Evolutionary conservation across 768 basidiomycete genomes (phyloP), one percentile per base, ranked within the genome.

Genomic region (Boletus sensibilis): DNA sequence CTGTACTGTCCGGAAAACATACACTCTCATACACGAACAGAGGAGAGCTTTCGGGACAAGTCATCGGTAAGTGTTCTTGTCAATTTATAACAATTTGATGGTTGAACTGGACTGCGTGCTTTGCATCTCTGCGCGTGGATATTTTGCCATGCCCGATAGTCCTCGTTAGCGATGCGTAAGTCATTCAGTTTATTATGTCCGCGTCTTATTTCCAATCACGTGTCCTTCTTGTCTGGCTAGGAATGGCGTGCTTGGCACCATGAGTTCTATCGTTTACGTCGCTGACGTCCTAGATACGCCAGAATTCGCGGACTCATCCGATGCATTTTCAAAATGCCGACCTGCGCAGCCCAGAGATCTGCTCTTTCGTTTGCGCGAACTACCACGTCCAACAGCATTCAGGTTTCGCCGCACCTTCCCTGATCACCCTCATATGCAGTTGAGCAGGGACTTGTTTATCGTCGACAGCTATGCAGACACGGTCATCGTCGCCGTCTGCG

Each of bases 151-250:
- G 6, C 9, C 27, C 16, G 23, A 42, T 58, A 81, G 80, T 69
- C 40, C 64, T 74, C 18, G 66, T 78, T 57, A 70, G 68, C 53
- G 77, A 81, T 63, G 63, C 69, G 80, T 81, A 58, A 74, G 82
- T 74, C 14, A 9, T 54, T 25, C 18, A 13, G n/a, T n/a, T 13
- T 50, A 14, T 25, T 47, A 12, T 6, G 3, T 23, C 20, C 10
- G 38, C 35, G 23, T 21, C 45, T 56, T 43, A 45, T 49, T 44
- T 27, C 18, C 16, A n/a, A 43, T 14, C 49, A 42, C 43, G 45
- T 33, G 54, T 38, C 53, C 39, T 47, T 39, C 37, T 45, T 27
- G 34, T 60, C 39, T 53, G 34, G n/a, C 38, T 37, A 81, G 79
- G 34, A 73, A 72, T 31, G 78, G 77, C n/a, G 67, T 67, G 37